phyloP scores from a whole-genome alignment of 192 early-diverging fungal species.

The Kappamyces sp. region DNA sequence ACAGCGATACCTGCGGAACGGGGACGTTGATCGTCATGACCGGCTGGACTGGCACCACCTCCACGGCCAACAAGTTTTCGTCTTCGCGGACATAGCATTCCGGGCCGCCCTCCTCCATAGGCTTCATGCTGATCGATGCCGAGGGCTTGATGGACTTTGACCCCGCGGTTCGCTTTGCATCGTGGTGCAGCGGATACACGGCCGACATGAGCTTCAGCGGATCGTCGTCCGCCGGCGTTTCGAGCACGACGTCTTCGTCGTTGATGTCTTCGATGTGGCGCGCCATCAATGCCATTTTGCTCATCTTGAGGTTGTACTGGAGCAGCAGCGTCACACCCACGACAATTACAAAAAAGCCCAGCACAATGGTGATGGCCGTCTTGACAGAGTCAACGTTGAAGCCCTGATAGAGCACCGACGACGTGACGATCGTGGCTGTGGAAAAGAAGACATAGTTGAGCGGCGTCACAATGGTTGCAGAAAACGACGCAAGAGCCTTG shows the following conservation, averaged over 20 bases:
- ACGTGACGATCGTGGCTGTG: slow-evolving; percentile 53
- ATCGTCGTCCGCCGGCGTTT: slow-evolving; percentile 1
- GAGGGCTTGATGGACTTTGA: too few species aligned
- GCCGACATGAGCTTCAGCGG: slow-evolving; percentile 10
- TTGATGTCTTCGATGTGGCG: slow-evolving; percentile 15
- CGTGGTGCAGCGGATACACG: neutral
- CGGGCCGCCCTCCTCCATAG: too few species aligned
- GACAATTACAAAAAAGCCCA: slow-evolving; percentile 60
- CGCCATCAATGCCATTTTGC: slow-evolving; percentile 36
- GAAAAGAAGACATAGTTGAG: slow-evolving; percentile 71
- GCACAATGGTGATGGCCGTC: slow-evolving; percentile 35
- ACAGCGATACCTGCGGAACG: too few species aligned
- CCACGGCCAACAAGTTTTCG: too few species aligned
- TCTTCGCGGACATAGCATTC: too few species aligned
- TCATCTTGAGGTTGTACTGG: slow-evolving; percentile 37
- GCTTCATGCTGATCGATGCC: too few species aligned
- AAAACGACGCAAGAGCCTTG: slow-evolving; percentile 55
- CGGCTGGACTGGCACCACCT: too few species aligned
- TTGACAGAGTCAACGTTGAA: slow-evolving; percentile 43
- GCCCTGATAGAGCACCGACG: slow-evolving; percentile 59
- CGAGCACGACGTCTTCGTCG: slow-evolving; percentile 10
- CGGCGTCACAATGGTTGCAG: slow-evolving; percentile 63
- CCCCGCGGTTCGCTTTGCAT: neutral
- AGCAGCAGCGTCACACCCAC: slow-evolving; percentile 51
- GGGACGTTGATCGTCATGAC: too few species aligned